A percentile compares a stretch with the other conserved stretches of the same genome.
Conservation (phyloP, 140 eudicot species). For the Artemisia princeps region DNA sequence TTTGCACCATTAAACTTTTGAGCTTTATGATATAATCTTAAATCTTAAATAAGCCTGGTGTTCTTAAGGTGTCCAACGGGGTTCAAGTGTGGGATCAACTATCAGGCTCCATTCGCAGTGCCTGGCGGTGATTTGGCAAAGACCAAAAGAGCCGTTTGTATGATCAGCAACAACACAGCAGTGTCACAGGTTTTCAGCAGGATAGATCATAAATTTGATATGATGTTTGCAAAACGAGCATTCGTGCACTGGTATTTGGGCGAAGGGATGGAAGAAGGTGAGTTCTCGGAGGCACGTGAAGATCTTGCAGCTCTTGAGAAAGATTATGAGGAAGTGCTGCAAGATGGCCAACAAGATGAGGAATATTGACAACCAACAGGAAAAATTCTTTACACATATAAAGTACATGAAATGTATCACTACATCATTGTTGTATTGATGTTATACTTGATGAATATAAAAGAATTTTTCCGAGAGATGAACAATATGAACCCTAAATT, state of each 20-base stretch:
- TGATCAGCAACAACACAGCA: slow-evolving; percentile 63
- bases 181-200: slow-evolving; percentile 45
- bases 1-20: not conserved
- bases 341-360: slow-evolving; percentile 35
- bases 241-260: slow-evolving; percentile 54
- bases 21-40: not conserved
- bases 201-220: slow-evolving; percentile 42
- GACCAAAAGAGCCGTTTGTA: slow-evolving; percentile 45
- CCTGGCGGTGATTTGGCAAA: slow-evolving; percentile 49
- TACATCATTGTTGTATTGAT: too few relatives aligned
- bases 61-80: slow-evolving; percentile 50
- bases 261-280: slow-evolving; percentile 64
- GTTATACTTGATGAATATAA: too few relatives aligned
- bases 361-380: slow-evolving; percentile 18
- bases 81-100: slow-evolving; percentile 53
- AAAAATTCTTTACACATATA: not conserved
- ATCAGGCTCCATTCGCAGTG: slow-evolving; percentile 45
- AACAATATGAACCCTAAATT: too few relatives aligned
- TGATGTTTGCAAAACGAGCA: slow-evolving; percentile 46
- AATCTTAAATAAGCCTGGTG: not conserved
- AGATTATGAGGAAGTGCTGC: slow-evolving; percentile 42
- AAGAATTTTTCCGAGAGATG: too few relatives aligned
- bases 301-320: slow-evolving; percentile 53
- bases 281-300: slow-evolving; percentile 48
- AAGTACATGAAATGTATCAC: too few relatives aligned